Evolutionary conservation across 2,329 filamentous ascomycete species (phyloP).

Genomic region (Alternaria incomplexa): DNA sequence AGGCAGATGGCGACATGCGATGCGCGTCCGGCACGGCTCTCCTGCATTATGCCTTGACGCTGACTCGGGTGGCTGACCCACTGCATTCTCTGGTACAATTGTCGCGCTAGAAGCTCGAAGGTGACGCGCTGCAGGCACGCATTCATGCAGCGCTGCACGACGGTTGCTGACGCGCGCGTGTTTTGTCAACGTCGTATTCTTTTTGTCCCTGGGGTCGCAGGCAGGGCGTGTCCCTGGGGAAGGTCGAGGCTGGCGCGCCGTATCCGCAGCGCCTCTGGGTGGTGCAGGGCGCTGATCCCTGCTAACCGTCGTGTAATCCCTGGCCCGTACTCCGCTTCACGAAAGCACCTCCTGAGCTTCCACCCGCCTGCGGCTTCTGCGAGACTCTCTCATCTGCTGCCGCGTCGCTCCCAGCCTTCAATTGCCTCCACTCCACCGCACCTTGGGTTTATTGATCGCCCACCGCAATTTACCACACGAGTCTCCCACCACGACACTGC

Average conservation of each 20-base stretch:
- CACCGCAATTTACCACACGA: conserved; percentile 1
- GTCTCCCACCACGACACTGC: neutral
- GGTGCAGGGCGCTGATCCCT: conserved; percentile 19
- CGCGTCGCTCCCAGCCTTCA: conserved; percentile 21
- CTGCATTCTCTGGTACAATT: conserved; percentile 18
- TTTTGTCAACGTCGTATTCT: neutral
- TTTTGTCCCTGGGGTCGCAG: neutral
- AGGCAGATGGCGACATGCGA: conserved; percentile 3
- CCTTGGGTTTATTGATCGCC: conserved; percentile 10
- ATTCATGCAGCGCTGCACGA: neutral
- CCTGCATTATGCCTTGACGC: conserved; percentile 6
- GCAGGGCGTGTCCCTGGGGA: neutral
- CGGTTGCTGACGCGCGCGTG: neutral
- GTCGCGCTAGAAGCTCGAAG: conserved; percentile 2
- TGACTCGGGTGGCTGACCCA: conserved; percentile 20
- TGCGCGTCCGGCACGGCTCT: conserved; percentile 6
- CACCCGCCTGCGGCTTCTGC: conserved; percentile 24
- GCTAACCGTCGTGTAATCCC: conserved; percentile 23
- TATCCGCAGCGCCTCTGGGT: conserved; percentile 19
- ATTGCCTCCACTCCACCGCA: conserved; percentile 19
- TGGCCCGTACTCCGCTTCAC: conserved; percentile 30
- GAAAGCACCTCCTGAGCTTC: conserved; percentile 39
- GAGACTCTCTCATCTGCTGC: conserved; percentile 20
- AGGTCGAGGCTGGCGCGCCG: conserved; percentile 1
- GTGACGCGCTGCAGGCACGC: conserved; percentile 1